phyloP scores from a whole-genome alignment of 2,329 filamentous ascomycete genomes.

The Claviceps fusiformis region DNA sequence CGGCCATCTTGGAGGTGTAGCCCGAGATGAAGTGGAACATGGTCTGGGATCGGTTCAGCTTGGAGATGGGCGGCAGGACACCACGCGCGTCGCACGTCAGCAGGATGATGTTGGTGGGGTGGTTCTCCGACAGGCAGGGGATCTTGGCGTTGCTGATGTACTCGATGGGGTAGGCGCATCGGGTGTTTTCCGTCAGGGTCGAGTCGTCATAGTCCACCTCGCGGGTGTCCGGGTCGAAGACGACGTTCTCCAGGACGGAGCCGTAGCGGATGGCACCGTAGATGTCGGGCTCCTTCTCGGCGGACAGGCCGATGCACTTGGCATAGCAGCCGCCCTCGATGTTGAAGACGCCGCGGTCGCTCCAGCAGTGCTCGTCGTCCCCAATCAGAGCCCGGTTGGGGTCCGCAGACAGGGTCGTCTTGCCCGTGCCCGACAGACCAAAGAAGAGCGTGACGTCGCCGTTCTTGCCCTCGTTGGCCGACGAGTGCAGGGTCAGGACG shows the following conservation, averaged over 20 bases:
- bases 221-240: constrained; percentile 84
- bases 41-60: constrained; percentile 85
- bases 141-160: constrained; percentile 99
- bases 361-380: constrained; percentile 99
- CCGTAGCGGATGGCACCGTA: constrained; percentile 92
- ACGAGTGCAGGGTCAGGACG: constrained; percentile 94
- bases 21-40: constrained; percentile 99
- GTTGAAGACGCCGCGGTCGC: constrained; percentile 93
- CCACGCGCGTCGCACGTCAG: constrained; percentile 96
- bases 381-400: constrained; percentile 93
- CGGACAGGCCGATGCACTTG: constrained; percentile 94
- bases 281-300: constrained; percentile 98
- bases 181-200: constrained; percentile 95
- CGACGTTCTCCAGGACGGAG: constrained; percentile 95
- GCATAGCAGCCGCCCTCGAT: constrained; percentile 99
- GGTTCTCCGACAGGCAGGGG: constrained; percentile 73
- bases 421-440: constrained; percentile 93
- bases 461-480: constrained; percentile 87
- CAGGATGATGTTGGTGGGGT: constrained; percentile 95
- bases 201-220: constrained; percentile 90
- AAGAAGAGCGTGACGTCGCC: constrained; percentile 99
- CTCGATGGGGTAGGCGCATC: constrained; percentile 97
- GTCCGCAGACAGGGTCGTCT: constrained; percentile 95
- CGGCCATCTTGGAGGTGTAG: constrained; percentile 99
- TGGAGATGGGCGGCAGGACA: constrained; percentile 94